phyloP scores from a whole-genome alignment of 2,329 filamentous ascomycete species.

The Penicillium oxalicum region DNA sequence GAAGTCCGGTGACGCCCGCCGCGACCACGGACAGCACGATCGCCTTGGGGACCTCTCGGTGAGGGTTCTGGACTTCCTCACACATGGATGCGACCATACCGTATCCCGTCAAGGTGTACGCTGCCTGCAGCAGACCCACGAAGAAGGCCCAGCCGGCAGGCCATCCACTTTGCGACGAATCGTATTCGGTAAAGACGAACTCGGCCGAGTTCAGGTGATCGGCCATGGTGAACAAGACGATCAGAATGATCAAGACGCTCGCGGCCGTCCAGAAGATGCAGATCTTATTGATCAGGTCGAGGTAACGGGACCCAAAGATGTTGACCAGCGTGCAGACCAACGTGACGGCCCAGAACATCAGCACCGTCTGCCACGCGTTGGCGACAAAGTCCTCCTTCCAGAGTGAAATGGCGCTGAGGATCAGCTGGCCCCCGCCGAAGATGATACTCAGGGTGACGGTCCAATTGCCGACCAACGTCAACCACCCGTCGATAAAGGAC shows the following conservation, averaged over 20 bases:
- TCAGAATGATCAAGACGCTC: constrained; percentile 62
- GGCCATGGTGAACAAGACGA: constrained; percentile 56
- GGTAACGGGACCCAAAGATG: constrained; percentile 55
- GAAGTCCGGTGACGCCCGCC: constrained; percentile 58
- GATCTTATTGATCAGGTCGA: constrained; percentile 65
- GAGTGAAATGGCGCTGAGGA: constrained; percentile 61
- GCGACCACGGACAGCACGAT: constrained; percentile 65
- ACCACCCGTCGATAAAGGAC: constrained; percentile 65
- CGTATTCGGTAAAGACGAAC: constrained; percentile 64
- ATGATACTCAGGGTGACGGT: constrained; percentile 62
- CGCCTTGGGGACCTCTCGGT: constrained; percentile 63
- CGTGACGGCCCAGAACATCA: constrained; percentile 69
- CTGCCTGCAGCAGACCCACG: constrained; percentile 62
- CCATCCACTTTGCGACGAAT: constrained; percentile 61
- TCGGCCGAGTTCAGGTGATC: constrained; percentile 52
- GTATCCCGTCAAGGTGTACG: constrained; percentile 49
- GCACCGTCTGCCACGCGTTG: constrained; percentile 62
- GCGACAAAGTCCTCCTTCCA: constrained; percentile 65
- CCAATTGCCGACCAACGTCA: constrained; percentile 69
- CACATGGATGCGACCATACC: constrained; percentile 68
- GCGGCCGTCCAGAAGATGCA: constrained; percentile 67
- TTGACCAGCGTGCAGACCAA: constrained; percentile 59
- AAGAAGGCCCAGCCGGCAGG: constrained; percentile 67
- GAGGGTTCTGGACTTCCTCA: constrained; percentile 64
- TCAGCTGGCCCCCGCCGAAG: constrained; percentile 65